Conservation (phyloP, 345 rosid genomes). For the Eucalyptus viminalis region DNA sequence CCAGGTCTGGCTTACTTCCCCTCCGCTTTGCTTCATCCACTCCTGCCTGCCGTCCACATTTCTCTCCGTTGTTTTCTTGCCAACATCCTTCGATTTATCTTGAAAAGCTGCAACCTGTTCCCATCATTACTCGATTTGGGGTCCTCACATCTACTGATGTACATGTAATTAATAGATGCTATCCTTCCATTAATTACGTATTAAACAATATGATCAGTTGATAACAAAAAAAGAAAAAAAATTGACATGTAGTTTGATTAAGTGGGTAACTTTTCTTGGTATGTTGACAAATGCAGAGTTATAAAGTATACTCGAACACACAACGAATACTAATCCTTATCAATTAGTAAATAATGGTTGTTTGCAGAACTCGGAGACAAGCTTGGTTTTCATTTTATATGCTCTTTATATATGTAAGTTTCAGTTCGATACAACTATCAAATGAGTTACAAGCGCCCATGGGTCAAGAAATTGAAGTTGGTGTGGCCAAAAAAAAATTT, state of each 20-base stretch:
- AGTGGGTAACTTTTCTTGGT: neutral
- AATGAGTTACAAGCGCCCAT: no score
- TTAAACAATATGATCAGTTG: neutral
- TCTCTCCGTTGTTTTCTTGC: neutral
- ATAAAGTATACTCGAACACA: neutral
- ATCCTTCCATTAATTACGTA: neutral
- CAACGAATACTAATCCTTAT: neutral
- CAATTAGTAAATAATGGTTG: neutral
- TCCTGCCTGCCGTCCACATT: neutral
- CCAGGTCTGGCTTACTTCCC: conserved; percentile 32
- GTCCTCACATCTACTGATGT: neutral
- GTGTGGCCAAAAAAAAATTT: neutral
- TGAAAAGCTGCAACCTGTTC: neutral
- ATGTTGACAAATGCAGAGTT: neutral
- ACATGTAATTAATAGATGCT: neutral
- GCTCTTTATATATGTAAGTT: neutral
- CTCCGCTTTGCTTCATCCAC: neutral
- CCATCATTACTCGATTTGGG: neutral
- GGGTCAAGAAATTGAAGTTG: neutral
- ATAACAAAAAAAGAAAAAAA: neutral
- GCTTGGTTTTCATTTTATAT: neutral
- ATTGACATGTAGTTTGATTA: neutral
- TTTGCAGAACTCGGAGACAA: neutral
- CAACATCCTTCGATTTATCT: neutral
- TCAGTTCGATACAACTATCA: neutral